Evolutionary conservation across 2,329 filamentous ascomycete species (phyloP).

Genomic region (Clathrospora elynae): DNA sequence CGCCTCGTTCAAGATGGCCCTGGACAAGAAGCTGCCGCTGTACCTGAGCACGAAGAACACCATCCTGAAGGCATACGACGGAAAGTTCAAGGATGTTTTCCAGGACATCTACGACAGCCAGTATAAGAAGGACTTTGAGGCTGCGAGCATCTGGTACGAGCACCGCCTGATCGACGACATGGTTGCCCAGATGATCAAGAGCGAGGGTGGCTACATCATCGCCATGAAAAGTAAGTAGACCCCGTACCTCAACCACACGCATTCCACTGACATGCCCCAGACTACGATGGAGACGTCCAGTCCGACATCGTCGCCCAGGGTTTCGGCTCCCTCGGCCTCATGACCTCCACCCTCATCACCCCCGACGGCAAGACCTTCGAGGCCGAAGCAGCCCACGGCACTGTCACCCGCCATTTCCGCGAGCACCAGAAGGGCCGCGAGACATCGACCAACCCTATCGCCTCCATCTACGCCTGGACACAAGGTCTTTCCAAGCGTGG

Average conservation of each 20-base stretch:
- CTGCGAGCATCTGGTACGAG: slow-evolving; percentile 97
- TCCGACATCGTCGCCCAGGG: slow-evolving; percentile 98
- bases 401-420: slow-evolving; percentile 96
- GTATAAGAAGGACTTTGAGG: slow-evolving; percentile 89
- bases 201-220: slow-evolving; percentile 92
- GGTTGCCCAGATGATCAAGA: slow-evolving; percentile 99
- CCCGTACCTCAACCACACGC: neutral
- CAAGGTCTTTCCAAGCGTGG: slow-evolving; percentile 91
- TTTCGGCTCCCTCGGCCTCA: slow-evolving; percentile 95
- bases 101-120: slow-evolving; percentile 89
- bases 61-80: slow-evolving; percentile 98
- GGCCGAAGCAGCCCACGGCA: slow-evolving; percentile 96
- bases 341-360: slow-evolving; percentile 97
- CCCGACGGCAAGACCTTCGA: slow-evolving; percentile 97
- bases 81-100: slow-evolving; percentile 99
- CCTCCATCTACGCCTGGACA: slow-evolving; percentile 99
- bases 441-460: slow-evolving; percentile 98
- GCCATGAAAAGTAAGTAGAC: slow-evolving; percentile 81
- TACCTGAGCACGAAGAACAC: slow-evolving; percentile 99
- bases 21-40: slow-evolving; percentile 85
- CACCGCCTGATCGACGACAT: slow-evolving; percentile 99
- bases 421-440: slow-evolving; percentile 98
- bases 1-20: slow-evolving; percentile 92
- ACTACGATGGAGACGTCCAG: slow-evolving; percentile 99
- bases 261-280: slow-evolving; percentile 53